Percentiles rank a stretch among this genome's conserved stretches.
Conservation (phyloP, 495 filamentous ascomycete genomes). For the Achaetomiella virescens region DNA sequence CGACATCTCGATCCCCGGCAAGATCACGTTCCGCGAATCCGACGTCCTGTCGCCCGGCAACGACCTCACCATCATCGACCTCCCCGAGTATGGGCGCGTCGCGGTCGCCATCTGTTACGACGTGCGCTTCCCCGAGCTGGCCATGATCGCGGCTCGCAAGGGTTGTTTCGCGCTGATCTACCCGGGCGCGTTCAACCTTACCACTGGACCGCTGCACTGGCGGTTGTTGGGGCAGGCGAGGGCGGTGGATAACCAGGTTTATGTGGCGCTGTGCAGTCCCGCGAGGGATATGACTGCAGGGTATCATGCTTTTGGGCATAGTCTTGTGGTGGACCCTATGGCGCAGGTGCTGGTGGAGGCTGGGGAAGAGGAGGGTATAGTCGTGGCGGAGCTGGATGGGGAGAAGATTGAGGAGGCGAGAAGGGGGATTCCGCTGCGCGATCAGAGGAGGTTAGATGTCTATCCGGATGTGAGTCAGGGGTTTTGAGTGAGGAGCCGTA, state of each 20-base stretch:
- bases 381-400: conserved; percentile 67
- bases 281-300: conserved; percentile 69
- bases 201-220: conserved; percentile 92
- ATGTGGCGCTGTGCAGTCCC: conserved; percentile 87
- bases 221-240: conserved; percentile 71
- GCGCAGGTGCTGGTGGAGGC: conserved; percentile 69
- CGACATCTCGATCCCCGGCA: conserved; percentile 95
- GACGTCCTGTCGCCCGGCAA: conserved; percentile 82
- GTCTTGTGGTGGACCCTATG: conserved; percentile 82
- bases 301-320: conserved; percentile 92
- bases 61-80: conserved; percentile 70
- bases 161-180: conserved; percentile 77
- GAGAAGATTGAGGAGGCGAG: conserved; percentile 69
- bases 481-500: conserved; percentile 22
- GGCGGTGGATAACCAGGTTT: conserved; percentile 91
- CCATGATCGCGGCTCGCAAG: conserved; percentile 74
- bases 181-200: conserved; percentile 92
- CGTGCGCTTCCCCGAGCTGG: conserved; percentile 90
- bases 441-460: conserved; percentile 88
- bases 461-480: conserved; percentile 80
- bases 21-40: conserved; percentile 84
- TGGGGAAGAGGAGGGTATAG: conserved; percentile 66
- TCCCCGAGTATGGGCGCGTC: conserved; percentile 79
- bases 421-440: conserved; percentile 75
- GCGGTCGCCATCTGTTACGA: conserved; percentile 95